Percentiles rank a stretch among this genome's conserved stretches.
Evolutionary conservation across 2,329 filamentous ascomycete species (phyloP).

Genomic region (Chrysosporium keratinophilum): DNA sequence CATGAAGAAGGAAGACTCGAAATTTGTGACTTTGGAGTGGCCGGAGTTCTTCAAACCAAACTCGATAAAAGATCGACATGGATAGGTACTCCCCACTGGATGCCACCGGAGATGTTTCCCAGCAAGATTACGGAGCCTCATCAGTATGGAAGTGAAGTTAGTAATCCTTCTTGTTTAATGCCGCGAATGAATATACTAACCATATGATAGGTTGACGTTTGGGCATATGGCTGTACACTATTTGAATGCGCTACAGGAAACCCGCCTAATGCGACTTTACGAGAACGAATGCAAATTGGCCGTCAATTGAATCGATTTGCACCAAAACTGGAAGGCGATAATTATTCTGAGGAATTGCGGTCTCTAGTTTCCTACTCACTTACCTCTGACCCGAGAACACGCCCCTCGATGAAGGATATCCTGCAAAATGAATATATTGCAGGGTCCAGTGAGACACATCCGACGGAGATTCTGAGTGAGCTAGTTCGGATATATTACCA

Average conservation of each 20-base stretch:
- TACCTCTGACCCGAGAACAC: slow-evolving; percentile 34
- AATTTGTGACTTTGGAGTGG: slow-evolving; percentile 57
- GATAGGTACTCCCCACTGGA: slow-evolving; percentile 57
- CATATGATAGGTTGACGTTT: slow-evolving; percentile 38
- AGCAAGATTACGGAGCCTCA: slow-evolving; percentile 29
- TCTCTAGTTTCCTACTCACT: slow-evolving; percentile 38
- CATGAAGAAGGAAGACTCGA: slow-evolving; percentile 53
- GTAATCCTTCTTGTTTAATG: slow-evolving; percentile 12
- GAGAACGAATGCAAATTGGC: slow-evolving; percentile 39
- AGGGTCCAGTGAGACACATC: slow-evolving; percentile 35
- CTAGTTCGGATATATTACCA: slow-evolving; percentile 41
- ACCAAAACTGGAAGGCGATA: slow-evolving; percentile 34
- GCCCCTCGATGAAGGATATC: slow-evolving; percentile 40
- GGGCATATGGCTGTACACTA: slow-evolving; percentile 43
- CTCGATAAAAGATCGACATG: slow-evolving; percentile 54
- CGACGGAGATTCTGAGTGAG: slow-evolving; percentile 36
- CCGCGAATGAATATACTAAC: neutral
- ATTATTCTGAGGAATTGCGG: slow-evolving; percentile 37
- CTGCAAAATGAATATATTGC: slow-evolving; percentile 38
- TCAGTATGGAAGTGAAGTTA: slow-evolving; percentile 40
- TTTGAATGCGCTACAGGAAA: slow-evolving; percentile 42
- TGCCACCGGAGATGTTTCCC: slow-evolving; percentile 51
- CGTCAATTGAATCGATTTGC: slow-evolving; percentile 35
- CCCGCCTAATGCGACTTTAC: slow-evolving; percentile 40
- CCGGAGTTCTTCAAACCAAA: slow-evolving; percentile 51